Base-by-base conservation (phyloP, 2,329 filamentous ascomycete species). In the Escovopsis weberi region DNA sequence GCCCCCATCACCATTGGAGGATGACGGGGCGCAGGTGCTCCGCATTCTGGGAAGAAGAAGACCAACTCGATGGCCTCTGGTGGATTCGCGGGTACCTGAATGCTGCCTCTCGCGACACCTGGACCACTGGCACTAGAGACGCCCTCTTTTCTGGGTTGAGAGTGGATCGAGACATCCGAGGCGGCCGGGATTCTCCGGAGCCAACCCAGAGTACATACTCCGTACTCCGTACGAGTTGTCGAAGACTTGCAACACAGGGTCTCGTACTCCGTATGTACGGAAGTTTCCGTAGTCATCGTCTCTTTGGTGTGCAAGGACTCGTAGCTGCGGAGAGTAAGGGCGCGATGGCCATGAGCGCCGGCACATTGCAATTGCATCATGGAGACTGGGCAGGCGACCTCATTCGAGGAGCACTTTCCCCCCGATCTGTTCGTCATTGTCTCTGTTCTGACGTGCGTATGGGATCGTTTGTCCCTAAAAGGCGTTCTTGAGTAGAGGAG, bases 351-450 rank as follows among this genome's bases (percentile, higher is more conserved):
- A 4, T 18, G 32, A 41, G 55, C 48, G 48, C 55, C 54, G 52
- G 54, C 55, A 50, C 47, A 51, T 57, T 55, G 55, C 49, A 52
- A 52, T 50, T 49, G 55, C 51, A 55, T 53, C 53, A 49, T 46
- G 51, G 42, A 55, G 53, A 56, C 55, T 53, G 41, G 50, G 50
- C 48, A 38, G 19, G 30, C 40, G 44, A 43, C n/a, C n/a, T n/a
- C n/a, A 36, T 36, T 15, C n/a, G 18, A 15, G n/a, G 4, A 6
- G 10, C 18, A 2, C 18, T 12, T 35, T 35, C 18, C 35, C 11
- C 23, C 23, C 23, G 3, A 23, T 54, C 39, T 43, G 47, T 48
- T 42, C 43, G 37, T 38, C 18, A 38, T 38, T 26, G 23, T 38
- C 37, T 19, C 37, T 38, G 37, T 28, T 38, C 35, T 43, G 44